These are phyloP conservation scores for Symbiotaphrina buchneri DNA, from an alignment of 495 filamentous ascomycete genomes.

Conservation along the genomic window DNA sequence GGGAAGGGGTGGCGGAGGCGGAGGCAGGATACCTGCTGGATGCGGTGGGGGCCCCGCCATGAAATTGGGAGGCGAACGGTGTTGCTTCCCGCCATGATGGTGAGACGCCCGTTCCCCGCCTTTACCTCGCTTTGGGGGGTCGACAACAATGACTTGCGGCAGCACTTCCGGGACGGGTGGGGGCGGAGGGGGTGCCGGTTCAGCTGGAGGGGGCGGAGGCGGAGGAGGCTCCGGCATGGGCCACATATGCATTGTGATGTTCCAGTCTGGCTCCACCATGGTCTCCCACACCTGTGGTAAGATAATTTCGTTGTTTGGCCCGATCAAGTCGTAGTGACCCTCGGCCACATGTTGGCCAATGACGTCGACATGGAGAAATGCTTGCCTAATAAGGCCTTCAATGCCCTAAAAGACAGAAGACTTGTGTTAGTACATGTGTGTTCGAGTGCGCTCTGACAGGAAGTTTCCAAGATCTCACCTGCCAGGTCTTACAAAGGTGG, in stretches of 20 bases:
- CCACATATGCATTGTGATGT: constrained; percentile 95
- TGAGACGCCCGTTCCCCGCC: neutral
- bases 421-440: neutral
- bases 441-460: neutral
- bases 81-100: too few relatives aligned
- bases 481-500: constrained; percentile 41
- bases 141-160: constrained; percentile 5
- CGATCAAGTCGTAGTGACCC: constrained; percentile 68
- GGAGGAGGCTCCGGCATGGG: constrained; percentile 47
- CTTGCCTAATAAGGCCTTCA: constrained; percentile 71
- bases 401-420: constrained; percentile 33
- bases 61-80: constrained; percentile 4
- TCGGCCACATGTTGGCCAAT: constrained; percentile 66
- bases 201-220: constrained; percentile 10
- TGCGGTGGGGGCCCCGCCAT: too few relatives aligned
- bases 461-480: constrained; percentile 13
- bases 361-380: constrained; percentile 65
- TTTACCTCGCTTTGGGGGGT: neutral
- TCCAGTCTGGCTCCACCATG: constrained; percentile 69
- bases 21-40: constrained; percentile 7
- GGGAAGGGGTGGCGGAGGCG: constrained; percentile 8
- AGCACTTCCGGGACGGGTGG: constrained; percentile 1
- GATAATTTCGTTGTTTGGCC: constrained; percentile 71
- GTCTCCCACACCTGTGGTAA: constrained; percentile 75
- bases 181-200: constrained; percentile 4